Conservation (phyloP, 2,329 filamentous ascomycete species). For the Calycina herbarum region DNA sequence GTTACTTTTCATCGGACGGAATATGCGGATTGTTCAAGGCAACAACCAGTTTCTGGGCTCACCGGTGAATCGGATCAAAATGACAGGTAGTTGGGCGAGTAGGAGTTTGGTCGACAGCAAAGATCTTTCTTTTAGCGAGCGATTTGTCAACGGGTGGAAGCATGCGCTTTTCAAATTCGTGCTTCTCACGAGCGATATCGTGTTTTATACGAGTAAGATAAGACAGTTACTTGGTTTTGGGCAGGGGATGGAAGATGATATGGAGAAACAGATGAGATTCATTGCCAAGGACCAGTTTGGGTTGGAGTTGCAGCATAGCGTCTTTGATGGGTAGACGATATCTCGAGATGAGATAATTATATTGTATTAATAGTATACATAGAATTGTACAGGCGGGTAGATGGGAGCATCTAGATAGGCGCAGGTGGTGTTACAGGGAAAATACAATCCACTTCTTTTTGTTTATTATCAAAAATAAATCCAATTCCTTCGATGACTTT, state of each 20-base stretch:
- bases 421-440: neutral
- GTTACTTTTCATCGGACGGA: conserved; percentile 71
- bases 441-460: conserved; percentile 2
- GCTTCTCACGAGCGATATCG: conserved; percentile 72
- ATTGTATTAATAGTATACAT: neutral
- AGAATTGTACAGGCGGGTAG: conserved; percentile 4
- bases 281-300: conserved; percentile 86
- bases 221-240: conserved; percentile 75
- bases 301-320: conserved; percentile 81
- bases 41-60: conserved; percentile 74
- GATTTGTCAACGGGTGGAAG: conserved; percentile 68
- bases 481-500: neutral
- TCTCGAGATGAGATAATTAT: neutral
- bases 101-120: conserved; percentile 76
- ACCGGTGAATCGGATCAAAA: conserved; percentile 83
- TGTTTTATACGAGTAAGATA: conserved; percentile 79
- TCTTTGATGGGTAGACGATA: conserved; percentile 73
- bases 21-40: conserved; percentile 71
- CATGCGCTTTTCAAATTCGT: conserved; percentile 83
- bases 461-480: neutral
- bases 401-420: conserved; percentile 1
- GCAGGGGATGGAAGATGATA: conserved; percentile 88
- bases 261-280: conserved; percentile 81
- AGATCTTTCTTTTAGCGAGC: conserved; percentile 61
- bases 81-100: conserved; percentile 88